Evolutionary conservation across 305 asterid species (phyloP).

Genomic region (Fraxinus latifolia): DNA sequence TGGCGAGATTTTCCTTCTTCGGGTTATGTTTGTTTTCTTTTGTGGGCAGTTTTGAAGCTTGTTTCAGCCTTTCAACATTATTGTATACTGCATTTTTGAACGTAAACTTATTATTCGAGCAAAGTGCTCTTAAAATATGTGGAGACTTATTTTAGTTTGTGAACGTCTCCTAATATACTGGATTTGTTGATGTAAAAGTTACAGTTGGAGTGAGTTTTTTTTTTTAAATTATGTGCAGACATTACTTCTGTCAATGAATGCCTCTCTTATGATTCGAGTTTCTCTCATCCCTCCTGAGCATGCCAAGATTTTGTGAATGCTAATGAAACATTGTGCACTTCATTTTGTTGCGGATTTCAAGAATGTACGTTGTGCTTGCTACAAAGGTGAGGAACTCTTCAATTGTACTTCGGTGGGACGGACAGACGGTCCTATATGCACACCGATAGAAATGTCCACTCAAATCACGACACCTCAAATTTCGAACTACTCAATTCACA

Average conservation of each 20-base stretch:
- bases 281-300: background rate
- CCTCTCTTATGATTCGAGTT: background rate
- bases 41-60: conserved; percentile 19
- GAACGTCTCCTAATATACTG: background rate
- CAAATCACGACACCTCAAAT: background rate
- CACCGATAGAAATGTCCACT: background rate
- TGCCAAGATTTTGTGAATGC: background rate
- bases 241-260: background rate
- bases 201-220: background rate
- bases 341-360: background rate
- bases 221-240: background rate
- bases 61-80: background rate
- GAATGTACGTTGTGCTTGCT: background rate
- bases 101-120: background rate
- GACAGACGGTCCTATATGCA: background rate
- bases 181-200: background rate
- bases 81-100: background rate
- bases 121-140: background rate
- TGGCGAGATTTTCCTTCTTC: conserved; percentile 16
- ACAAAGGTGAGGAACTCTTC: background rate
- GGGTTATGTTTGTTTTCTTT: conserved; percentile 19
- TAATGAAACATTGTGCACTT: background rate
- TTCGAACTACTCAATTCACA: background rate
- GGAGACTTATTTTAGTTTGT: background rate
- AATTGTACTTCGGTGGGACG: background rate